These are phyloP conservation scores for Komagataella pastoris DNA, from an alignment of 805 yeast genomes.

Conservation along the genomic window DNA sequence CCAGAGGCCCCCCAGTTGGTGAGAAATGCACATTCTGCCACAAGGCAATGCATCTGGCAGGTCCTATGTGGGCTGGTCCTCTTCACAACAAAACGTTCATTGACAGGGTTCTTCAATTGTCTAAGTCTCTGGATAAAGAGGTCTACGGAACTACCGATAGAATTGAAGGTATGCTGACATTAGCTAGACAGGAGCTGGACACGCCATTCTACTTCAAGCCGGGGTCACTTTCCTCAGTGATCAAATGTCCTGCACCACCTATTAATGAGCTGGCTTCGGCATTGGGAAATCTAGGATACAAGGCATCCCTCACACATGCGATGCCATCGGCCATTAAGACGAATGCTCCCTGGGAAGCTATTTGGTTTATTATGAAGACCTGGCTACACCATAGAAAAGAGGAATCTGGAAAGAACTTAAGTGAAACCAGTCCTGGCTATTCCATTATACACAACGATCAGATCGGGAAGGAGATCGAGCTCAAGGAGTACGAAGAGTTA, in stretches of 20 bases:
- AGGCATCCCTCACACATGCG: conserved; percentile 83
- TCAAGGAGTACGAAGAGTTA: conserved; percentile 21
- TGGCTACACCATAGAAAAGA: conserved; percentile 37
- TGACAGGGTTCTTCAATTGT: conserved; percentile 44
- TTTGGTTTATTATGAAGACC: conserved; percentile 60
- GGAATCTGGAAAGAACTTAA: conserved; percentile 25
- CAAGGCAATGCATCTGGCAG: conserved; percentile 63
- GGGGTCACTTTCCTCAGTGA: conserved; percentile 56
- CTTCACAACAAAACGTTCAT: conserved; percentile 64
- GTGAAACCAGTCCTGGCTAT: conserved; percentile 43
- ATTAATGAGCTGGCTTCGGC: conserved; percentile 63
- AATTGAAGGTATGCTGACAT: conserved; percentile 83
- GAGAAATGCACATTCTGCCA: conserved; percentile 60
- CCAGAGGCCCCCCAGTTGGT: conserved; percentile 51
- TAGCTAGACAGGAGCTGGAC: conserved; percentile 63
- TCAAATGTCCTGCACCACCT: conserved; percentile 79
- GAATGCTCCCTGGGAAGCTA: conserved; percentile 70
- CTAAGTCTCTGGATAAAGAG: conserved; percentile 21
- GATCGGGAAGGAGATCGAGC: conserved; percentile 21
- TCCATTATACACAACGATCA: conserved; percentile 34
- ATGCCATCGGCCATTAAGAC: conserved; percentile 79
- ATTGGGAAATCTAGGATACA: conserved; percentile 69
- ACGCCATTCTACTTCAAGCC: conserved; percentile 78
- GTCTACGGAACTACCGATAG: conserved; percentile 72
- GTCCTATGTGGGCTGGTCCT: conserved; percentile 92